Base-by-base conservation (phyloP, 148 eudicot genomes). In the Dysphania ambrosioides region DNA sequence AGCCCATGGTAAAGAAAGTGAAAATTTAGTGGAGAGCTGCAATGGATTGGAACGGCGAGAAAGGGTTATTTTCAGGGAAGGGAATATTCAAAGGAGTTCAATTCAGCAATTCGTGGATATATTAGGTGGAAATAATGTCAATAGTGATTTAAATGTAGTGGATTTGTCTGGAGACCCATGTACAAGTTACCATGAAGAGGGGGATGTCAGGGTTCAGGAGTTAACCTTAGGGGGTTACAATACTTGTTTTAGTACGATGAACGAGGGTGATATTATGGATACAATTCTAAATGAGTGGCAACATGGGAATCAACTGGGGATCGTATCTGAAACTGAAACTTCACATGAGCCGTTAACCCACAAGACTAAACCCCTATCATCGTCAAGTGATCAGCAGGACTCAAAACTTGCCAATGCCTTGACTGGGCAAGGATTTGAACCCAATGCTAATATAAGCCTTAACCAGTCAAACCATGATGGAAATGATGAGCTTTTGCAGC, bases 131-230 rank as follows among this genome's bases (percentile, higher is more conserved):
- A 84, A 84, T 42, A 75, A 77, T 77, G 27, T 73, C 12, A 83
- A 72, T 68, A 57, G 83, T 77, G 76, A 68, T 70, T 75, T 73
- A 40, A 67, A 77, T 73, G 23, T 73, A 16, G 77, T 66, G 62
- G 81, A 78, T 53, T 66, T 83, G 6, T 78, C 86, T 21, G 80
- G 82, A 55, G 80, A 83, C 62, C 83, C 88, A 32, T 71, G 78
- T 78, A 70, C 79, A 9, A 81, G 86, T 74, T 78, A 84, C 64
- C 75, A 58, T 36, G 89, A 81, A 77, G 77, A 74, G n/a, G 75
- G 79, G 16, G 90, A 85, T 51, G 82, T 47, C 63, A 86, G 86
- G 81, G 89, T 90, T 82, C 88, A 87, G 64, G 98, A 93, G 83
- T 81, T 93, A 73, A 86, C 90, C 42, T 69, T 87, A 40, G 78